phyloP scores from a whole-genome alignment of 306 rosid genomes.

The Trifolium subterraneum region DNA sequence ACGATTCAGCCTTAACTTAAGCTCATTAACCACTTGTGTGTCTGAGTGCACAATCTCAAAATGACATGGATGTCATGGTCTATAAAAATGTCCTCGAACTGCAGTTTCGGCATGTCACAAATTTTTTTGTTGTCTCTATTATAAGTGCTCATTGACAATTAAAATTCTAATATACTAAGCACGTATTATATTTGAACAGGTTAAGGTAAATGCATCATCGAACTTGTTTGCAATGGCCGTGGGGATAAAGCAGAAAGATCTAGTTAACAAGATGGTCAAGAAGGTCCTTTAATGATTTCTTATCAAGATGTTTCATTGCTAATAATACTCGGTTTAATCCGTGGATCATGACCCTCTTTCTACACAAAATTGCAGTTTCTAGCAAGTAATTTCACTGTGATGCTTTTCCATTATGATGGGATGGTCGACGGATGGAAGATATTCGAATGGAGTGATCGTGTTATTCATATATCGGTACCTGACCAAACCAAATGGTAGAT shows the following conservation, averaged over 20 bases:
- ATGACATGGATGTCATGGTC: neutral
- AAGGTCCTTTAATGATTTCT: constrained; percentile 60
- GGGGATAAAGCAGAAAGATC: constrained; percentile 79
- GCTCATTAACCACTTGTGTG: neutral
- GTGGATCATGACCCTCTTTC: constrained; percentile 29
- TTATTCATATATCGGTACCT: constrained; percentile 67
- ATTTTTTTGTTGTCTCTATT: neutral
- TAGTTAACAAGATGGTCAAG: constrained; percentile 74
- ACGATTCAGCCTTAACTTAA: too few relatives aligned
- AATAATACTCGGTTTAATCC: constrained; percentile 16
- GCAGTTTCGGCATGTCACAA: too few relatives aligned
- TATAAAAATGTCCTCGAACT: neutral
- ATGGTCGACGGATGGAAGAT: constrained; percentile 68
- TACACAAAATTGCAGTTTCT: constrained; percentile 62
- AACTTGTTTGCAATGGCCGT: constrained; percentile 73
- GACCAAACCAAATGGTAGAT: constrained; percentile 85
- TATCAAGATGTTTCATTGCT: neutral
- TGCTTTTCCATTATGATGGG: constrained; percentile 94
- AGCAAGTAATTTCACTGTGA: constrained; percentile 64
- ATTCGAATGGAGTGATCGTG: constrained; percentile 63
- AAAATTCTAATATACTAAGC: too few relatives aligned
- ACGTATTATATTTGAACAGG: constrained; percentile 38
- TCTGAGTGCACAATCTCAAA: neutral
- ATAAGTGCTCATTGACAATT: too few relatives aligned
- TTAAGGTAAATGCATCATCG: constrained; percentile 43